Evolutionary conservation across 139 green algal genomes (phyloP).

Genomic region (Ettlia oleoabundans): DNA sequence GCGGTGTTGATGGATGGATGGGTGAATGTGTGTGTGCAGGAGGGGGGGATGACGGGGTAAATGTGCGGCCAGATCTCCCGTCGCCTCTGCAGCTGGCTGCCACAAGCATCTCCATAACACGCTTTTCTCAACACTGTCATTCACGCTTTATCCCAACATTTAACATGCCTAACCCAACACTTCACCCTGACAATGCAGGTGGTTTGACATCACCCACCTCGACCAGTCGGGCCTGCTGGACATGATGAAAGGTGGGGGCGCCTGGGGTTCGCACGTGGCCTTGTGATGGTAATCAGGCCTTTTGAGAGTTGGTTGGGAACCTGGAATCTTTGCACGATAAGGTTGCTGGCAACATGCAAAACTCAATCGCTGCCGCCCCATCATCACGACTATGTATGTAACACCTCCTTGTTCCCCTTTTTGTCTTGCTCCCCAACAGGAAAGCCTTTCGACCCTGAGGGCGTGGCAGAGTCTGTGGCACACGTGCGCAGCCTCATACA

Average conservation of each 20-base stretch:
- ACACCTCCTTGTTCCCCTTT: not conserved
- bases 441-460: conserved; percentile 38
- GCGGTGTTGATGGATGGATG: too few species aligned
- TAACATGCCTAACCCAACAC: too few species aligned
- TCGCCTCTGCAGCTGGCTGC: too few species aligned
- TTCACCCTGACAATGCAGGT: conserved; percentile 44
- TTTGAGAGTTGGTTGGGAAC: too few species aligned
- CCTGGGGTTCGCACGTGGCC: not conserved
- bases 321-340: too few species aligned
- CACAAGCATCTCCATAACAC: too few species aligned
- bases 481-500: conserved; percentile 41
- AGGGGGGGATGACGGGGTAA: too few species aligned
- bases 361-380: not conserved
- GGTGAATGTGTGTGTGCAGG: too few species aligned
- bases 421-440: not conserved
- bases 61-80: too few species aligned
- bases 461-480: conserved; percentile 34
- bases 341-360: too few species aligned
- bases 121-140: too few species aligned
- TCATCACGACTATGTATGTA: not conserved
- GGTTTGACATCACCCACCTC: conserved; percentile 61
- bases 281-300: not conserved
- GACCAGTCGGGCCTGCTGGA: conserved; percentile 25
- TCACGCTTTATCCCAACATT: too few species aligned
- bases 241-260: conserved; percentile 43